A percentile compares a stretch with the other conserved stretches of the same genome.
phyloP scores from a whole-genome alignment of 257 asterid species.

The Jasminum sambac region DNA sequence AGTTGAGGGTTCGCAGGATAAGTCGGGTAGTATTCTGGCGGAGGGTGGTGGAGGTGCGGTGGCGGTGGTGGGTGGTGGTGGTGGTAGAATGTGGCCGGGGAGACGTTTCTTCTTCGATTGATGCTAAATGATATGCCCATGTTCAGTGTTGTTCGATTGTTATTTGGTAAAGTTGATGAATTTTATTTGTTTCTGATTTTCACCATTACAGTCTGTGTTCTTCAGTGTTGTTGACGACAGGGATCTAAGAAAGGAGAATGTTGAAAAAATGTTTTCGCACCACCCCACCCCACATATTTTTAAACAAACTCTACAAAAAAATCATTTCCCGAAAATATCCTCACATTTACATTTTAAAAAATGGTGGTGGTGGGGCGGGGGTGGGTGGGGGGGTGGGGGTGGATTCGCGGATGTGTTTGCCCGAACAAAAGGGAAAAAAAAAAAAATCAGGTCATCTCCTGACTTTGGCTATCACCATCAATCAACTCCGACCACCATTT shows the following conservation, averaged over 20 bases:
- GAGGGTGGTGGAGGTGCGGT: neutral
- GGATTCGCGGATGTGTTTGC: no score
- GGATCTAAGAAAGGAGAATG: neutral
- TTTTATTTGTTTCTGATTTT: neutral
- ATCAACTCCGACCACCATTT: no score
- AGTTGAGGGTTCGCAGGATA: conserved; percentile 29
- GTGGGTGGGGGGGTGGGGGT: no score
- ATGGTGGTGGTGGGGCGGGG: no score
- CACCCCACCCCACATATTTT: no score
- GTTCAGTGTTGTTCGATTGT: neutral
- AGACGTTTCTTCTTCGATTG: conserved; percentile 39
- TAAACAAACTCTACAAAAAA: no score
- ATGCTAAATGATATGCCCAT: conserved; percentile 62
- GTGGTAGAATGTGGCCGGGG: conserved; percentile 27
- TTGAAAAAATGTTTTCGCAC: neutral
- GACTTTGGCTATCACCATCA: no score
- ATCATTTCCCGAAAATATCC: no score
- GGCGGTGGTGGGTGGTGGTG: conserved; percentile 12
- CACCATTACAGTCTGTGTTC: neutral
- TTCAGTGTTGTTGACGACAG: neutral
- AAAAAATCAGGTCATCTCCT: no score
- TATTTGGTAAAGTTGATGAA: neutral
- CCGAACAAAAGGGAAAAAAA: no score
- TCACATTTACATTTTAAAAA: no score
- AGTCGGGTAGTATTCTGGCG: conserved; percentile 7